phyloP scores from a whole-genome alignment of 805 yeast genomes.

The Babjeviella inositovora region DNA sequence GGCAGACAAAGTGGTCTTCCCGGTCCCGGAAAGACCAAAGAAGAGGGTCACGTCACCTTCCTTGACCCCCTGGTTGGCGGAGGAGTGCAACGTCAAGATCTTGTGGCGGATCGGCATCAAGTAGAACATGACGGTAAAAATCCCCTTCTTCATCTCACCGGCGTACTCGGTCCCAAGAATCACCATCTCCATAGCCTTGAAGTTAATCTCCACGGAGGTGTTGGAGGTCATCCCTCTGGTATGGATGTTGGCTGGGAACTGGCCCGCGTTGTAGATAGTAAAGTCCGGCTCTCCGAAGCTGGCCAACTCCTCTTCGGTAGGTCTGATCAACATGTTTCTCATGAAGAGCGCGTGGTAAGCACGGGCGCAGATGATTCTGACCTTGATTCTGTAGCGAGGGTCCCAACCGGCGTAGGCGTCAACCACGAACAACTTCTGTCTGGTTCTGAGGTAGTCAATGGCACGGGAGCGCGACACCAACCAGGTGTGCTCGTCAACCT shows the following conservation, averaged over 20 bases:
- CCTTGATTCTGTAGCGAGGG: conserved; percentile 91
- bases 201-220: conserved; percentile 91
- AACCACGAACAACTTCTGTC: conserved; percentile 84
- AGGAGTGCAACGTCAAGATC: conserved; percentile 87
- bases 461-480: conserved; percentile 92
- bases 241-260: conserved; percentile 93
- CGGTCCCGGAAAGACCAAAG: conserved; percentile 96
- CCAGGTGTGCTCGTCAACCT: conserved; percentile 91
- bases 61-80: conserved; percentile 78
- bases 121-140: conserved; percentile 97
- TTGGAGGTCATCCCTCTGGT: conserved; percentile 96
- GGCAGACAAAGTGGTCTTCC: conserved; percentile 94
- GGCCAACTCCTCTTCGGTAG: conserved; percentile 76
- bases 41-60: conserved; percentile 83
- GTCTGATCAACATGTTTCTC: conserved; percentile 96
- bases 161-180: conserved; percentile 98
- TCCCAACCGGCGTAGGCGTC: conserved; percentile 99
- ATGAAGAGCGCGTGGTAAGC: conserved; percentile 97
- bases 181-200: conserved; percentile 97
- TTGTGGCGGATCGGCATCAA: conserved; percentile 90
- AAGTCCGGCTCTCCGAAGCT: conserved; percentile 95
- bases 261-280: conserved; percentile 97
- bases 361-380: conserved; percentile 91
- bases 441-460: conserved; percentile 88
- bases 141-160: conserved; percentile 99